These are phyloP conservation scores for Rhizophora apiculata DNA, from an alignment of 345 rosid genomes.

Conservation along the genomic window DNA sequence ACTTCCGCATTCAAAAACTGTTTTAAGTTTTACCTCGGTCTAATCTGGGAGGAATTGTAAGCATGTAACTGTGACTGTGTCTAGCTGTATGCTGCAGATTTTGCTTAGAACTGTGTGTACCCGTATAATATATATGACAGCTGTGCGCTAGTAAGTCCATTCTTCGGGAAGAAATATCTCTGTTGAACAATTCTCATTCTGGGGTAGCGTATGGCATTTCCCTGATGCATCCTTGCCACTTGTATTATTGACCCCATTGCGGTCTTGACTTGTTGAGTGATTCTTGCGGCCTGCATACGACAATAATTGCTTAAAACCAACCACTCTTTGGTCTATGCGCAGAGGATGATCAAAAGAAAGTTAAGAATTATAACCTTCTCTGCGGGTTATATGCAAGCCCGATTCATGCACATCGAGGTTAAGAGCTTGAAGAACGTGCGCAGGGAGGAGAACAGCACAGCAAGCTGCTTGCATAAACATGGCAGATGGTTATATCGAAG, in stretches of 20 bases:
- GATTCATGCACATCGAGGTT: constrained; percentile 37
- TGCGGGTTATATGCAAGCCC: constrained; percentile 30
- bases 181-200: constrained; percentile 40
- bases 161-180: constrained; percentile 70
- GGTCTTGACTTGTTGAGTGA: constrained; percentile 27
- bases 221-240: constrained; percentile 13
- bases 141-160: constrained; percentile 57
- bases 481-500: no score
- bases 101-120: no score
- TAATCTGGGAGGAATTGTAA: no score
- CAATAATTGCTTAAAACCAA: neutral
- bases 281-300: constrained; percentile 15
- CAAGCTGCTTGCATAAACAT: constrained; percentile 27
- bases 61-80: no score
- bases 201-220: neutral
- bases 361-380: constrained; percentile 17
- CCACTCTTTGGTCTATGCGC: neutral
- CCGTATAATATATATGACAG: no score
- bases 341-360: neutral
- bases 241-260: constrained; percentile 21
- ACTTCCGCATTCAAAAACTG: no score
- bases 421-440: constrained; percentile 46
- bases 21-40: no score
- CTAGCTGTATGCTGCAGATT: no score
- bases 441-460: constrained; percentile 41